Conservation (phyloP, 495 filamentous ascomycete species). For the Glutinoglossum americanum region DNA sequence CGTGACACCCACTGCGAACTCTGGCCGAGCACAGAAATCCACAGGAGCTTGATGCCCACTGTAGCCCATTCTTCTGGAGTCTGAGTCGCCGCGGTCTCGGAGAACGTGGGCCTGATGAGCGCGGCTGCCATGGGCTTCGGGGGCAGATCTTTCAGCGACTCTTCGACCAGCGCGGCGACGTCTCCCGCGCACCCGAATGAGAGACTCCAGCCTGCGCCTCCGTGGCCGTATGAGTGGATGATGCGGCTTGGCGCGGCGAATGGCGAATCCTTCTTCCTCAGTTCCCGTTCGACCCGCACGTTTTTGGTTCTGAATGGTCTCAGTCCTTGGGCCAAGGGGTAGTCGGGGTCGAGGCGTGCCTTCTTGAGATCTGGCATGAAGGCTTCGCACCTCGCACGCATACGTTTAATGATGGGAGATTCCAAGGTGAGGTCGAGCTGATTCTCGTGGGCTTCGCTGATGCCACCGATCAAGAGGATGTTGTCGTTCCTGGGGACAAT, state of each 20-base stretch:
- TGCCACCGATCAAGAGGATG: slow-evolving; percentile 25
- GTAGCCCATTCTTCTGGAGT: neutral
- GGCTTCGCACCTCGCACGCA: slow-evolving; percentile 24
- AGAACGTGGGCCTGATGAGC: neutral
- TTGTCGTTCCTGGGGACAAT: slow-evolving; percentile 30
- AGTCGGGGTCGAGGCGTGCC: slow-evolving; percentile 21
- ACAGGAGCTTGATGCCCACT: neutral
- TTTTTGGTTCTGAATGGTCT: slow-evolving; percentile 21
- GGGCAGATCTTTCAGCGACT: slow-evolving; percentile 12
- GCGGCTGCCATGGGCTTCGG: slow-evolving; percentile 2
- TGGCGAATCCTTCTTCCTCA: slow-evolving; percentile 9
- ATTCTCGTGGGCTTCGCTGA: slow-evolving; percentile 20
- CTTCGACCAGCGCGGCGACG: slow-evolving; percentile 17
- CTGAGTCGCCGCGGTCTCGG: neutral
- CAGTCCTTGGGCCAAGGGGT: slow-evolving; percentile 25
- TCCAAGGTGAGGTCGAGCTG: slow-evolving; percentile 22
- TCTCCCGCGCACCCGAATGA: slow-evolving; percentile 24
- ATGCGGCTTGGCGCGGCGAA: slow-evolving; percentile 16
- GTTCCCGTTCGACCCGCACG: slow-evolving; percentile 25
- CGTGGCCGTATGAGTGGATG: slow-evolving; percentile 29
- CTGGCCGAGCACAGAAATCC: no score
- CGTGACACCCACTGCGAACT: no score
- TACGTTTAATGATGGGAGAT: slow-evolving; percentile 20
- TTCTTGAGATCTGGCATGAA: slow-evolving; percentile 24
- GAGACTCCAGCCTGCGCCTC: slow-evolving; percentile 26